Evolutionary conservation across 1,284 basidiomycete species (phyloP).

Genomic region (Hemileia vastatrix): DNA sequence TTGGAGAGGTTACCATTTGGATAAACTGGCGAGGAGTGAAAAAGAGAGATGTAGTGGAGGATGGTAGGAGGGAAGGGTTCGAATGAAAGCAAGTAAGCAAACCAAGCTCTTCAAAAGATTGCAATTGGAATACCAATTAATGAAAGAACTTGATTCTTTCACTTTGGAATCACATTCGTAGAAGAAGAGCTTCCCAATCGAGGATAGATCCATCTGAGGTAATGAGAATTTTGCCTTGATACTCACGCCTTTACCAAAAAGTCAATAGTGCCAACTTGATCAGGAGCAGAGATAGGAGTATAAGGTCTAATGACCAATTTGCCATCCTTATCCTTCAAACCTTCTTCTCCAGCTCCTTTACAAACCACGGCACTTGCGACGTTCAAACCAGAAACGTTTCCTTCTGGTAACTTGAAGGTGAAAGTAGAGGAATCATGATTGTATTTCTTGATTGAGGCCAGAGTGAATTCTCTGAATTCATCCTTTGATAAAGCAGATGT

Average conservation of each 20-base stretch:
- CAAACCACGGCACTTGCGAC: constrained; percentile 36
- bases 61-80: too few species aligned
- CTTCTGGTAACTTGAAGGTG: constrained; percentile 40
- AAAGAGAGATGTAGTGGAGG: too few species aligned
- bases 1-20: too few species aligned
- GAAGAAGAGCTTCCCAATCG: too few species aligned
- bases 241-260: constrained; percentile 38
- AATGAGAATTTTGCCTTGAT: neutral
- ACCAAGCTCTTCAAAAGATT: too few species aligned
- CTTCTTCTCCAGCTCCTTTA: constrained; percentile 35
- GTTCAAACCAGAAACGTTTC: constrained; percentile 35
- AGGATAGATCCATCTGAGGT: too few species aligned
- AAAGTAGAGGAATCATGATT: constrained; percentile 41
- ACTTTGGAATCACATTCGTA: too few species aligned
- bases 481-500: constrained; percentile 34
- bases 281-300: constrained; percentile 38
- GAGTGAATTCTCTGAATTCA: constrained; percentile 36
- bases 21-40: too few species aligned
- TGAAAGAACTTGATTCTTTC: too few species aligned
- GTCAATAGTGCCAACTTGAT: constrained; percentile 37
- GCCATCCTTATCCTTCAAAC: constrained; percentile 39
- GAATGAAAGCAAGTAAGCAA: too few species aligned
- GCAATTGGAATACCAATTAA: too few species aligned
- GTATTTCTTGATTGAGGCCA: constrained; percentile 42
- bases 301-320: constrained; percentile 43